A percentile compares a stretch with the other conserved stretches of the same genome.
Conservation (phyloP, 1,139 yeast genomes). For the Suhomyces wounanorum region DNA sequence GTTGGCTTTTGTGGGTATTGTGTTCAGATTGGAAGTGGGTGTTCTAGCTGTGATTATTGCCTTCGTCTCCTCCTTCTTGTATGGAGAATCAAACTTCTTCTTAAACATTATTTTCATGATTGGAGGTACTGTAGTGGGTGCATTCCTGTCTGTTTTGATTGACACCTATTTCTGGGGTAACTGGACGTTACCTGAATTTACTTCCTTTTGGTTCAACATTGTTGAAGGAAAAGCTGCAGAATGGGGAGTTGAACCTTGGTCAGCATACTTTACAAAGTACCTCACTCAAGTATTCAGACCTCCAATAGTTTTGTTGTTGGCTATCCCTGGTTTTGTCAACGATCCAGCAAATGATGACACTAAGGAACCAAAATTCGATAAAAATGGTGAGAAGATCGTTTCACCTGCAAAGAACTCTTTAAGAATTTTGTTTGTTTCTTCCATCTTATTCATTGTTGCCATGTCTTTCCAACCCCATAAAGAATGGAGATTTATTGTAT, state of each 20-base stretch:
- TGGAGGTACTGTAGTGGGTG: slow-evolving; percentile 61
- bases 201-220: slow-evolving; percentile 72
- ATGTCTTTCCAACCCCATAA: slow-evolving; percentile 89
- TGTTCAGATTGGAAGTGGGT: slow-evolving; percentile 74
- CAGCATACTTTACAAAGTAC: slow-evolving; percentile 59
- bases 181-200: slow-evolving; percentile 66
- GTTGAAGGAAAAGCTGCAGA: slow-evolving; percentile 66
- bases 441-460: slow-evolving; percentile 53
- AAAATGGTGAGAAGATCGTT: slow-evolving; percentile 32
- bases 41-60: slow-evolving; percentile 52
- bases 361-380: slow-evolving; percentile 19
- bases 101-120: slow-evolving; percentile 41
- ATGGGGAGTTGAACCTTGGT: slow-evolving; percentile 86
- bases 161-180: slow-evolving; percentile 82
- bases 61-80: slow-evolving; percentile 43
- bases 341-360: slow-evolving; percentile 41
- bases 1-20: slow-evolving; percentile 63
- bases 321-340: slow-evolving; percentile 41
- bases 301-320: slow-evolving; percentile 57
- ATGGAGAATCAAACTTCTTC: slow-evolving; percentile 46
- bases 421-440: slow-evolving; percentile 39
- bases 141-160: slow-evolving; percentile 46
- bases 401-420: slow-evolving; percentile 43
- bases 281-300: slow-evolving; percentile 58
- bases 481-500: slow-evolving; percentile 90